Percentiles rank a stretch among this genome's conserved stretches.
phyloP scores from a whole-genome alignment of 2,329 filamentous ascomycete species.

The Fusarium chuoi region DNA sequence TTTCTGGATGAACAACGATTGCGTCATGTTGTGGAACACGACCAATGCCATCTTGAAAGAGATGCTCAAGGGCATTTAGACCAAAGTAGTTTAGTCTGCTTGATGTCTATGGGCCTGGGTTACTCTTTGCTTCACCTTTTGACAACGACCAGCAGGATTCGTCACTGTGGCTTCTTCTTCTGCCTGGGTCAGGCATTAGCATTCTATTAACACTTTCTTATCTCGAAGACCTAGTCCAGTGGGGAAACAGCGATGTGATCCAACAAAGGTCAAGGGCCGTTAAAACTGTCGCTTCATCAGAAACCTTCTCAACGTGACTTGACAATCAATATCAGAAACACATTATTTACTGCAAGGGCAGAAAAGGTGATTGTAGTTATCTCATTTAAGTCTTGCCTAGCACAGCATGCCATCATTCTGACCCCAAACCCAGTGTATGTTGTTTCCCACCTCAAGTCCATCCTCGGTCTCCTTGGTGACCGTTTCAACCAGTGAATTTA shows the following conservation, averaged over 20 bases:
- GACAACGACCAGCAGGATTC: too few species aligned
- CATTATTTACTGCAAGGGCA: background rate
- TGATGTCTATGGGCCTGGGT: background rate
- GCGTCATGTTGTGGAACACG: background rate
- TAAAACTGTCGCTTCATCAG: fast-evolving
- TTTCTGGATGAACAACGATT: background rate
- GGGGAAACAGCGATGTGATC: background rate
- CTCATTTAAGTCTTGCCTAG: fast-evolving
- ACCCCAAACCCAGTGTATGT: background rate
- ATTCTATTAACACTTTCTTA: fast-evolving
- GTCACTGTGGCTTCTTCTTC: fast-evolving
- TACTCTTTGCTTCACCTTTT: background rate
- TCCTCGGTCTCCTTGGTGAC: fast-evolving
- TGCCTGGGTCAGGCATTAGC: background rate
- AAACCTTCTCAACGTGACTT: fast-evolving
- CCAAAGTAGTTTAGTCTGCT: background rate
- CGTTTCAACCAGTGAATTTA: fast-evolving
- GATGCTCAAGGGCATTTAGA: background rate
- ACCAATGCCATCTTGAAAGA: background rate
- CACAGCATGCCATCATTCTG: background rate
- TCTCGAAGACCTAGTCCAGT: background rate
- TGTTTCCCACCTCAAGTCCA: fast-evolving
- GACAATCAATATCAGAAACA: background rate
- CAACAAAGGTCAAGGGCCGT: fast-evolving
- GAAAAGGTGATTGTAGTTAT: fast-evolving